Base-by-base conservation (phyloP, 495 filamentous ascomycete genomes). In the Aspergillus hancockii region DNA sequence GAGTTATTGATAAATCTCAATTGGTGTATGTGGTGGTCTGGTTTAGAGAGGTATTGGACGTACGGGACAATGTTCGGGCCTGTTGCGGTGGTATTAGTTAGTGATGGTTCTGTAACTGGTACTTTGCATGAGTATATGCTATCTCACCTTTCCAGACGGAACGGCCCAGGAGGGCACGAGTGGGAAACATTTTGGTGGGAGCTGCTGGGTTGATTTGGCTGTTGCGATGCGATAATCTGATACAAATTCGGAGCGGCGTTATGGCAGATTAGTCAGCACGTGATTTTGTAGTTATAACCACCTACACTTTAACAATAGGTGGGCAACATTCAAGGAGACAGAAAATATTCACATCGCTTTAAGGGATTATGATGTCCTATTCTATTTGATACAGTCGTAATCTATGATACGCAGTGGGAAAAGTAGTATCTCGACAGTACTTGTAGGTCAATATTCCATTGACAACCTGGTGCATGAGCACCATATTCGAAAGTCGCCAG, bases 81-180 rank as follows among this genome's bases (percentile, higher is more conserved):
- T 82, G 66, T 18, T 22, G 16, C 32, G 8, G 32, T 41, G 38
- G 10, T 3, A 16, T 18, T 12, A n/a, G 38, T 41, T 41, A 41
- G 38, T 14, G 38, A 41, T n/a, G n/a, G 18, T n/a, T 1, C 8
- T 23, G 31, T 54, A 57, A 41, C 53, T 51, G 52, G 18, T 21
- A 28, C 4, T 55, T 40, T 7, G 40, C 57, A 45, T 16, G n/a
- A 19, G 53, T 8, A 31, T 16, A 12, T 7, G 23, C 13, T 25
- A 23, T 43, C 71, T 56, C 73, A 89, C 87, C 88, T 79, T 90
- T 90, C 88, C 88, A 90, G 54, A 89, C 85, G 46, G 88, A 90
- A n/a, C 88, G 84, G 63, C 75, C 78, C 22, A 83, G 70, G 4
- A 90, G 82, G 59, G 76, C 79, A 54, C 81, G 76, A 49, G 86